Evolutionary conservation across 2,329 filamentous ascomycete genomes (phyloP), one percentile per base, ranked within the genome.

Genomic region (Colletotrichum nymphaeae): DNA sequence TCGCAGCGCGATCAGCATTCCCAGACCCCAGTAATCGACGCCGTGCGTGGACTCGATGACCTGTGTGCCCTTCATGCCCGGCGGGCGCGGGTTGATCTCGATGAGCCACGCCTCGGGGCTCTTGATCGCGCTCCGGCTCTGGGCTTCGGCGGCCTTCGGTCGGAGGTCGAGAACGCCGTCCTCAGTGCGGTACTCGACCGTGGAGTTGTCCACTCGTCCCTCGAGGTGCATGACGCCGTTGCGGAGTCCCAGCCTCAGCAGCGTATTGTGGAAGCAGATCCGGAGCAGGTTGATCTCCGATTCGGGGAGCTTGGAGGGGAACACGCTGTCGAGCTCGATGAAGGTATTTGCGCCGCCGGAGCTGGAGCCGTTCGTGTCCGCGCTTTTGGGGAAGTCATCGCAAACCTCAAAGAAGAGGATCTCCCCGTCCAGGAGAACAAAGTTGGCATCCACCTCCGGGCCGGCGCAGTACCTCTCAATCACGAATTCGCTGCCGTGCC

Each of bases 211-310:
- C 14, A 81, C 75, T 8, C 80, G 75, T 5, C 77, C 80, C 63
- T 81, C 79, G 63, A 78, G 78, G 74, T 81, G 79, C 64, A 80
- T 78, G 3, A 81, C 69, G 14, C 79, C 80, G 4, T 77, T 76
- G 3, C 37, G 63, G 59, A 81, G 79, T 2, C 79, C 79, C 5
- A 4, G 76, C 72, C 11, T 26, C 64, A 46, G 42, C 60, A 75
- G 71, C 57, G 79, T 77, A 4, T 69, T 65, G 9, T 46, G 67
- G 28, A 2, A 78, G 78, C 7, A 81, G 67, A 1, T 66, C 75
- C 12, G 78, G 76, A 78, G 78, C n/a, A 77, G 63, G 9, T 76
- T 74, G 28, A 75, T 78, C 37, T 72, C 63, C 5, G 78, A 80
- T 69, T 80, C 79, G 59, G 74, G 74, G 68, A 79, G 79, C 65